Base-by-base conservation (phyloP, 805 yeast genomes). In the Wickerhamomyces hampshirensis region DNA sequence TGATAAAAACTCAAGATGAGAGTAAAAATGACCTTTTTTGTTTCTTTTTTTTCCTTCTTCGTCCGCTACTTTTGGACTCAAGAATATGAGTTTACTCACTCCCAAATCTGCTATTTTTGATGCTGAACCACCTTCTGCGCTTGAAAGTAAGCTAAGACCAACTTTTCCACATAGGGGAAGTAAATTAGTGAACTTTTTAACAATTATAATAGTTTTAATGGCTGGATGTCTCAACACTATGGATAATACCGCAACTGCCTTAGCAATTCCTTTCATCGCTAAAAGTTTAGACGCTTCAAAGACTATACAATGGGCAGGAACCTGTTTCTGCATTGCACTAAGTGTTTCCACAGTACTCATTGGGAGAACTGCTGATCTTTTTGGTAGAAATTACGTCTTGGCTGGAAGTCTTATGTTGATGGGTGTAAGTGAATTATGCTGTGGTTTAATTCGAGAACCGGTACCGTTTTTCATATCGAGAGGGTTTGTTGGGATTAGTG, bases 301-400 rank as follows among this genome's bases (percentile, higher is more conserved):
- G 18, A 66, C 77, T 1, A 71, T 75, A 23, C 71, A 75, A 33
- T 76, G 83, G 82, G 78, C 77, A 0, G 79, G 79, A 11, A 69
- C 81, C 0, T 68, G 79, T 3, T 53, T 69, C 12, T 53, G 73
- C 19, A 65, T 76, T 34, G 75, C 79, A 5, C 68, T 67, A 34
- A 63, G 76, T 6, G 68, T 69, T 5, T 71, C 73, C 42, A 80
- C 75, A 46, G 72, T 73, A 4, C 49, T 74, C 9, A 65, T 69
- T 33, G 82, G 82, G 1, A 56, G 82, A 23, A 49, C 73, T 18
- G 66, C 77, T 2, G 82, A 76, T 50, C 72, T 75, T 7, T 71
- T 74, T 49, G 79, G 78, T 5, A 52, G 81, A 30, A 75, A 73
- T 40, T 44, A 47, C 24, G 62, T 73, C 6, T 50, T 76, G 23